Percentiles rank a stretch among this genome's conserved stretches.
Evolutionary conservation across 2,329 filamentous ascomycete genomes (phyloP).

Genomic region (Phoma herbarum): DNA sequence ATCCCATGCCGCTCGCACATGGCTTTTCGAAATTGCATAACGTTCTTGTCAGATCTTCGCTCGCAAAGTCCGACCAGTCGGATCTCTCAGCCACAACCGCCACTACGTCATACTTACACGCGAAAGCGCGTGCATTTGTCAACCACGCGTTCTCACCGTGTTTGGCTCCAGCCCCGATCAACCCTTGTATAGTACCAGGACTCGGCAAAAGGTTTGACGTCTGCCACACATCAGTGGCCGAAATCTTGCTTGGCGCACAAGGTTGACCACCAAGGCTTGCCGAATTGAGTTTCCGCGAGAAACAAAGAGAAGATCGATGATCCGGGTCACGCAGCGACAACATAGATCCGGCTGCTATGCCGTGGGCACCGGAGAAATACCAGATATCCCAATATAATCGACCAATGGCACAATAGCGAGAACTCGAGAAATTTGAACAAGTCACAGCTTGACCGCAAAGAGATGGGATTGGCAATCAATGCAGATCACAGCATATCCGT

Average conservation of each 20-base stretch:
- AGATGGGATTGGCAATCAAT: background rate
- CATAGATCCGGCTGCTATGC: conserved; percentile 1
- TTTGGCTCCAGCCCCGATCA: background rate
- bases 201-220: background rate
- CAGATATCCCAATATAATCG: background rate
- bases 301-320: background rate
- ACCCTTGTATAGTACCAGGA: background rate
- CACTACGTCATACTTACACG: conserved; percentile 3
- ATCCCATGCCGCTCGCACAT: background rate
- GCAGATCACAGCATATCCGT: background rate
- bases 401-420: background rate
- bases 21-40: background rate
- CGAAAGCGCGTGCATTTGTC: background rate
- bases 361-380: background rate
- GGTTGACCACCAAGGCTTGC: background rate
- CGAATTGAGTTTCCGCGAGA: background rate
- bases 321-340: background rate
- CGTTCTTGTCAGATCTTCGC: background rate
- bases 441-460: background rate
- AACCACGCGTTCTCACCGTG: background rate
- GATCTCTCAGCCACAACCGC: background rate
- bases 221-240: background rate
- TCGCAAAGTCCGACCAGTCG: background rate
- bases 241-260: background rate
- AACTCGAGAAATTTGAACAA: background rate